Evolutionary conservation across 1,284 basidiomycete species (phyloP), one percentile per base, ranked within the genome.

Genomic region (Cutaneotrichosporon daszewskae): DNA sequence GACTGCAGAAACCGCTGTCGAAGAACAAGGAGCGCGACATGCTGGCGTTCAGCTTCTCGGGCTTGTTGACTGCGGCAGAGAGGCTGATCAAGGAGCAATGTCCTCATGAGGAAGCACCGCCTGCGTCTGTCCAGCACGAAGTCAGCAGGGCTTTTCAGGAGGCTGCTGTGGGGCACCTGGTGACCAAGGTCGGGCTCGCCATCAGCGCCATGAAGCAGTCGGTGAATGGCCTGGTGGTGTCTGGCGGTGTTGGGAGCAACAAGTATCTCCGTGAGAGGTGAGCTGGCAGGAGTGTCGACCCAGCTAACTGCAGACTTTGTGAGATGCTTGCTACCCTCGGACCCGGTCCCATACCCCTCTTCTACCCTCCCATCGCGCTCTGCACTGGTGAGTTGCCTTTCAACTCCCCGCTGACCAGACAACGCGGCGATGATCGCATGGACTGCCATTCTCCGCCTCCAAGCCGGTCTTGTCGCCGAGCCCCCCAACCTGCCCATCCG

Each of bases 401-500:
- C 29, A 20, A 35, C 9, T 20, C 5, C n/a, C n/a, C n/a, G 14
- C 32, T 31, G 24, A 32, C 20, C 52, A 89, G 91, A 95, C 58
- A 96, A 95, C 62, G 91, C 91, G 0, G 90, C 81, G 1, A 96
- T 96, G 91, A 87, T 96, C 53, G 91, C 78, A 1, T 91, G 85
- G 85, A 83, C 88, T 6, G 83, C 86, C 0, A 83, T 91, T 76
- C 71, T 84, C 53, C 79, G 88, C 11, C 84, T 94, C 50, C 74
- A 83, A n/a, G 72, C 71, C 0, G 73, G 72, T 3, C 78, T 83
- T 51, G 47, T 25, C 38, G 43, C 55, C 31, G 90, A 95, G 43
- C 49, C 57, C 1, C 66, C 59, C 31, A 65, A 64, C 37, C 57
- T 72, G 23, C 59, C 64, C 3, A 36, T 71, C n/a, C 50, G 60